These are phyloP conservation scores for Chalciporus sphaerocephalus DNA, from an alignment of 768 basidiomycete species.

Conservation along the genomic window DNA sequence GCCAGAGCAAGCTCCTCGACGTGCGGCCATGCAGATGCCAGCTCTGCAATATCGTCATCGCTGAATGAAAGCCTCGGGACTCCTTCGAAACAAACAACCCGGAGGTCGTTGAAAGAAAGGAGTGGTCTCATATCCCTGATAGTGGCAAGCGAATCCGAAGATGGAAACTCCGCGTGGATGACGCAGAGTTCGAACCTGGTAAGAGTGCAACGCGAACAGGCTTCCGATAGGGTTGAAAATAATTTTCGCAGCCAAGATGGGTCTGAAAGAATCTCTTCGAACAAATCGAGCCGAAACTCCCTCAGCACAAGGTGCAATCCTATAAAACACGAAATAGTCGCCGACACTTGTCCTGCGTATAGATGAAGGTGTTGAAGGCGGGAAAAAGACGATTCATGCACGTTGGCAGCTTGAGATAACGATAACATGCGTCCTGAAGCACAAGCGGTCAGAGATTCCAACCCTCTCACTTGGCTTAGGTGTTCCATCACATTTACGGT, in stretches of 20 bases:
- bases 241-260: slow-evolving; percentile 9
- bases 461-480: slow-evolving; percentile 8
- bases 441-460: slow-evolving; percentile 15
- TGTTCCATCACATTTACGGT: slow-evolving; percentile 15
- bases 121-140: slow-evolving; percentile 14
- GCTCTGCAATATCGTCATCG: slow-evolving; percentile 12
- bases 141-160: background rate
- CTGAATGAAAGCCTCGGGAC: slow-evolving; percentile 11
- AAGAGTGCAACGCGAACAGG: slow-evolving; percentile 15
- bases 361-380: slow-evolving; percentile 17
- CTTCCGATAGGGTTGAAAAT: slow-evolving; percentile 5
- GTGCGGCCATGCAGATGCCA: slow-evolving; percentile 20
- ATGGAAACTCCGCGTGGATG: slow-evolving; percentile 10
- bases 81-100: slow-evolving; percentile 15
- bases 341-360: slow-evolving; percentile 15
- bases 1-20: slow-evolving; percentile 19
- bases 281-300: slow-evolving; percentile 21
- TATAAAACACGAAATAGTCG: slow-evolving; percentile 3
- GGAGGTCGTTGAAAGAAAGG: slow-evolving; percentile 12
- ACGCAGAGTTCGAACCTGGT: slow-evolving; percentile 11
- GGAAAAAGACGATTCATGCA: slow-evolving; percentile 2
- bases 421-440: slow-evolving; percentile 13
- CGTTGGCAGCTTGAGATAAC: background rate
- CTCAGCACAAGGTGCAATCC: slow-evolving; percentile 10
- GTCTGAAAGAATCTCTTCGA: slow-evolving; percentile 12